These are phyloP conservation scores for Coniochaeta ligniaria DNA, from an alignment of 2,329 filamentous ascomycete genomes.

Conservation along the genomic window DNA sequence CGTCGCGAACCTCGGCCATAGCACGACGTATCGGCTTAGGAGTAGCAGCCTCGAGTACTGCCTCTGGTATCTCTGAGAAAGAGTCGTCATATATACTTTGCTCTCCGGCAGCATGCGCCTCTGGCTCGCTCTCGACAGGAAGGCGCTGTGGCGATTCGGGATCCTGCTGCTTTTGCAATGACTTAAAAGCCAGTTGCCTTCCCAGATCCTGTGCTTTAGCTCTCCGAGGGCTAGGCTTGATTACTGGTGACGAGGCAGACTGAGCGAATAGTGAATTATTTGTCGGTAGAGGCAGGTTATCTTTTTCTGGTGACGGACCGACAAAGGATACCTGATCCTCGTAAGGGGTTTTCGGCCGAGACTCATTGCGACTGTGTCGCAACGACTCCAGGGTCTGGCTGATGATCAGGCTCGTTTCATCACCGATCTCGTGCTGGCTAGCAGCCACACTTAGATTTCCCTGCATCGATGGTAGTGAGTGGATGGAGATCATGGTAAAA, in stretches of 20 bases:
- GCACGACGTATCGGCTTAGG: constrained; percentile 22
- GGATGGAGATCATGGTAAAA: constrained; percentile 53
- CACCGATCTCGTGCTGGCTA: constrained; percentile 39
- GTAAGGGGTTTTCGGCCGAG: neutral
- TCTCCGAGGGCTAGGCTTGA: constrained; percentile 10
- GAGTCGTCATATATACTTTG: constrained; percentile 42
- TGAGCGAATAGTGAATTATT: constrained; percentile 3
- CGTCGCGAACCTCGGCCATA: constrained; percentile 4
- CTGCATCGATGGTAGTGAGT: constrained; percentile 45
- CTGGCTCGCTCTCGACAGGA: neutral
- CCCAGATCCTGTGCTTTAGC: constrained; percentile 12
- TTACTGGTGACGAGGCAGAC: constrained; percentile 5
- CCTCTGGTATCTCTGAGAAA: constrained; percentile 49
- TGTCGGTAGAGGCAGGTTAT: neutral
- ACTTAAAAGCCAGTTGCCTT: constrained; percentile 16
- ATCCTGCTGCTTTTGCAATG: constrained; percentile 8
- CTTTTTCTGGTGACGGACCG: neutral
- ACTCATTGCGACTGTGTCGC: constrained; percentile 22
- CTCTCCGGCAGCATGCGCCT: constrained; percentile 17
- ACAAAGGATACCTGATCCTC: constrained; percentile 3
- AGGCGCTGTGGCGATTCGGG: constrained; percentile 3
- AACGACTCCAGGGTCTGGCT: constrained; percentile 46
- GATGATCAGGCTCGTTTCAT: constrained; percentile 49
- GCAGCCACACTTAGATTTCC: constrained; percentile 24
- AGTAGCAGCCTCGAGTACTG: constrained; percentile 41